Evolutionary conservation across 805 yeast species (phyloP), one percentile per base, ranked within the genome.

Genomic region (Candida patagonica): DNA sequence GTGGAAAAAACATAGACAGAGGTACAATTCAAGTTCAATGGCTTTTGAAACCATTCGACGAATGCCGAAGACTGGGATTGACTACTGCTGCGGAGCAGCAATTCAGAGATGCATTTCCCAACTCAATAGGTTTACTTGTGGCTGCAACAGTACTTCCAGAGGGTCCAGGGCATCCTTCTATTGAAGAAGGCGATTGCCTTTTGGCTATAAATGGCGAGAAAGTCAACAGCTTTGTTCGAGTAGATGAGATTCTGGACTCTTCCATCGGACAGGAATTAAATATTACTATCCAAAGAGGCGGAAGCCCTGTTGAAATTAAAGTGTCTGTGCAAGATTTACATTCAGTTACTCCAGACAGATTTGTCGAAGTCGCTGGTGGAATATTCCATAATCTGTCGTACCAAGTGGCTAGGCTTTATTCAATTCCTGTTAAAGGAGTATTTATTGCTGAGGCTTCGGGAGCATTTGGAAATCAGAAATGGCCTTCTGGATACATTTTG

Each of bases 1-100:
- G 61, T 2, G 54, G 60, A 0, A 42, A 58, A 34, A 76, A 79
- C 1, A 76, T 88, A 30, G 76, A 94, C 0, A 73, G 96, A 63
- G 96, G 96, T 46, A 87, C 94, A 1, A 83, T 88, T 41, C 96
- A 88, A 62, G 85, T 80, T 2, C 94, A 84, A 52, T 88, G 95
- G 95, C 61, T 73, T 35, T 64, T 87, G 48, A 80, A 78, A 52
- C 95, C 96, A 1, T 88, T 73, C 54, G 96, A 88, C 52, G 94
- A 84, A 59, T 88, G 96, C 65, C 73, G 83, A 53, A 72, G 96
- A 52, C 67, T 88, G 42, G 96, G 96, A 0, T 68, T 88, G 37
- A 75, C 86, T 2, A 63, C 74, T 1, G 89, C 76, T 31, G 79
- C 81, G 7, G 96, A 87, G 55, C 68, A 73, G 26, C 60, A 57